These are phyloP conservation scores for Simplicillium aogashimaense DNA, from an alignment of 2,329 filamentous ascomycete species.

Conservation along the genomic window DNA sequence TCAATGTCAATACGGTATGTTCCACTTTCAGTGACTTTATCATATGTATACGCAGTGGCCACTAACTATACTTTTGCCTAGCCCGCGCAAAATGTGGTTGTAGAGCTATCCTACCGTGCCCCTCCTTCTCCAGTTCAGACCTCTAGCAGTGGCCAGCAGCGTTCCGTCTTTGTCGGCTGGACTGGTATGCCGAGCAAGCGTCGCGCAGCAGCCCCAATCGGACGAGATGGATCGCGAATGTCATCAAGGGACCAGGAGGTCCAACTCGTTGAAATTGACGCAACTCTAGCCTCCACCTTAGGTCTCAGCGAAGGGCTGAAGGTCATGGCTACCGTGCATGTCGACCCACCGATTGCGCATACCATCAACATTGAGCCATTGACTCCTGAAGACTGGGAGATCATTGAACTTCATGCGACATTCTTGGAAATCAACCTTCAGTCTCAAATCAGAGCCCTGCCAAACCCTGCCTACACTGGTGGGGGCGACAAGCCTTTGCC, in stretches of 20 bases:
- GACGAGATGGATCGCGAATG: conserved; percentile 55
- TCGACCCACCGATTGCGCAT: conserved; percentile 84
- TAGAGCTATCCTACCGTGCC: conserved; percentile 71
- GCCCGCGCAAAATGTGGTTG: conserved; percentile 91
- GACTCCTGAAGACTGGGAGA: conserved; percentile 95
- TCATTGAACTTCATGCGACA: conserved; percentile 92
- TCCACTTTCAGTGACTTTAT: background rate
- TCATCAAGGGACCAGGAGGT: conserved; percentile 65
- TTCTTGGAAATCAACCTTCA: conserved; percentile 92
- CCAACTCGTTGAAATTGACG: conserved; percentile 75
- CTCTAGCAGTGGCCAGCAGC: conserved; percentile 39
- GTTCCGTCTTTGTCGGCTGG: conserved; percentile 85
- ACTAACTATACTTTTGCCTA: conserved; percentile 25
- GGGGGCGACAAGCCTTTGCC: conserved; percentile 38
- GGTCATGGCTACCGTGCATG: conserved; percentile 61
- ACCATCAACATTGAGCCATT: conserved; percentile 95
- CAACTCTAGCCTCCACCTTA: conserved; percentile 67
- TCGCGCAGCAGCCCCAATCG: conserved; percentile 61
- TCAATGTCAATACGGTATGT: conserved; percentile 81
- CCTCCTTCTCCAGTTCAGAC: conserved; percentile 34
- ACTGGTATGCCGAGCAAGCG: conserved; percentile 95
- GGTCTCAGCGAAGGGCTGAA: conserved; percentile 76
- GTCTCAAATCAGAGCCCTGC: conserved; percentile 84
- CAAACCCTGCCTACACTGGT: conserved; percentile 64
- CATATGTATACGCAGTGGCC: background rate